phyloP scores from a whole-genome alignment of 805 yeast genomes.

The Candida sakaeoensis region DNA sequence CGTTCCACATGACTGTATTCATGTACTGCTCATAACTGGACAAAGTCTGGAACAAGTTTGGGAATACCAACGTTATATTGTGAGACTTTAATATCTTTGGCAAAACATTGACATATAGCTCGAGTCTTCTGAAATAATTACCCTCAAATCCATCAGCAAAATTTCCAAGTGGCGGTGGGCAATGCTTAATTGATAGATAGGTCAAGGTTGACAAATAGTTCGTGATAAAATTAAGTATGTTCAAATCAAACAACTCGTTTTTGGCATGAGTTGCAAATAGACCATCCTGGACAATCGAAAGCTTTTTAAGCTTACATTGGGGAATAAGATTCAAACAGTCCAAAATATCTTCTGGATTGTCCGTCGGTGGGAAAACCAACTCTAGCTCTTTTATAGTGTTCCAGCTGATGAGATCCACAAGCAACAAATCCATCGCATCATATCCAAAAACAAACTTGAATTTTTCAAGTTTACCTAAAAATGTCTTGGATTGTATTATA shows the following conservation, averaged over 20 bases:
- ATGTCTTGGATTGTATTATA: background rate
- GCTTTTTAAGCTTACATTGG: slow-evolving; percentile 18
- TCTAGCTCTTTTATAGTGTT: slow-evolving; percentile 39
- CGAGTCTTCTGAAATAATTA: slow-evolving; percentile 58
- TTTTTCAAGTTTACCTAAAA: slow-evolving; percentile 14
- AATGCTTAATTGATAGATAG: slow-evolving; percentile 52
- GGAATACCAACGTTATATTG: slow-evolving; percentile 47
- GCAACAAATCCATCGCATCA: slow-evolving; percentile 8
- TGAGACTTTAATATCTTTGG: slow-evolving; percentile 33
- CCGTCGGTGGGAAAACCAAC: slow-evolving; percentile 49
- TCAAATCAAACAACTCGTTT: slow-evolving; percentile 45
- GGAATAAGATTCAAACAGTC: slow-evolving; percentile 40
- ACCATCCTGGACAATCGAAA: slow-evolving; percentile 32
- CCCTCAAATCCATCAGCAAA: slow-evolving; percentile 71
- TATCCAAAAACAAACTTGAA: slow-evolving; percentile 24
- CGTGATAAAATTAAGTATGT: slow-evolving; percentile 30
- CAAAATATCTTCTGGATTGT: slow-evolving; percentile 35
- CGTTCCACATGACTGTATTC: slow-evolving; percentile 74
- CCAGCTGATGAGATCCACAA: slow-evolving; percentile 19
- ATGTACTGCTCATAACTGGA: slow-evolving; percentile 69
- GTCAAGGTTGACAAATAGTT: slow-evolving; percentile 25
- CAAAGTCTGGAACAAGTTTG: slow-evolving; percentile 56
- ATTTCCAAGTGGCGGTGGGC: slow-evolving; percentile 54
- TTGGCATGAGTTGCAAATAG: slow-evolving; percentile 24
- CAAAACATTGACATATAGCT: slow-evolving; percentile 44